phyloP scores from a whole-genome alignment of 495 filamentous ascomycete genomes.

The Talaromyces wortmannii region DNA sequence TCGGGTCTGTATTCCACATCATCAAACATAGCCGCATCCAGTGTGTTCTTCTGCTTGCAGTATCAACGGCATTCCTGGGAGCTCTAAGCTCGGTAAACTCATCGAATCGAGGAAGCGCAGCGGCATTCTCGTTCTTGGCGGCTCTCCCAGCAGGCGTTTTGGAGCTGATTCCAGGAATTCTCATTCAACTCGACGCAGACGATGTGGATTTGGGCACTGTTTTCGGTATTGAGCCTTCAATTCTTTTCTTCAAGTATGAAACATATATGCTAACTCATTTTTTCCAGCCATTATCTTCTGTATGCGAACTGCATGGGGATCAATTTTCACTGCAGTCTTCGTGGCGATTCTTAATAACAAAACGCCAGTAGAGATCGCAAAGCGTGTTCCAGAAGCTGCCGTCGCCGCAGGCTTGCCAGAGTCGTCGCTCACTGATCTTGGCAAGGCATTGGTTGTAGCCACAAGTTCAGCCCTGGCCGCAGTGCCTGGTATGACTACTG shows the following conservation, averaged over 20 bases:
- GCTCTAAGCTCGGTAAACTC: not conserved
- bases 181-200: not conserved
- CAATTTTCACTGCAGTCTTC: not conserved
- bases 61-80: not conserved
- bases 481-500: not conserved
- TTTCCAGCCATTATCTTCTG: not conserved
- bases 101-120: not conserved
- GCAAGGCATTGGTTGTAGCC: not conserved
- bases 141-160: not conserved
- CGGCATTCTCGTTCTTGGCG: not conserved
- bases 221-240: not conserved
- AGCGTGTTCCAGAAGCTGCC: not conserved
- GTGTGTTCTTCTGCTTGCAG: too few relatives aligned
- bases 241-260: not conserved
- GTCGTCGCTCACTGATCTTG: not conserved
- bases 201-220: not conserved
- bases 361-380: not conserved
- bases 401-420: not conserved
- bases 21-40: not conserved
- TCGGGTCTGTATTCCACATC: not conserved
- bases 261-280: not conserved
- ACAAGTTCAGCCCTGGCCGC: not conserved
- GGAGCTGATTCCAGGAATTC: not conserved
- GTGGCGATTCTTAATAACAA: not conserved
- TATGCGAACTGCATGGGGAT: not conserved